These are phyloP conservation scores for Colletotrichum simmondsii DNA, from an alignment of 2,329 filamentous ascomycete genomes.

Conservation along the genomic window DNA sequence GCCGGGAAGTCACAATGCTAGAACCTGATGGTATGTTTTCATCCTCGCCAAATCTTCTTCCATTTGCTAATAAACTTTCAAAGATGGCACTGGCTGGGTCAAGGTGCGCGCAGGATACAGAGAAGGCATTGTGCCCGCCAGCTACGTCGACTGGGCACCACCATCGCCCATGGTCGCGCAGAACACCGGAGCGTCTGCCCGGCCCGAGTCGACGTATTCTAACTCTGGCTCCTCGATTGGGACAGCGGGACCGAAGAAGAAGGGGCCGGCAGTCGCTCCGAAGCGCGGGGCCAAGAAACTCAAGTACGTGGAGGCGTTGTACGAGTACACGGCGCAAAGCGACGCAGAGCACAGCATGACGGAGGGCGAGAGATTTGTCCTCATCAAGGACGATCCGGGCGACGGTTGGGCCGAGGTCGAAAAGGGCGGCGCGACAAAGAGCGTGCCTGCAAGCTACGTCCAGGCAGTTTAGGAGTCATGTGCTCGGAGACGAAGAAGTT, in stretches of 20 bases:
- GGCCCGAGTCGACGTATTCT: slow-evolving; percentile 81
- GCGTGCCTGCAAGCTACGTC: slow-evolving; percentile 94
- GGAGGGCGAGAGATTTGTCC: slow-evolving; percentile 91
- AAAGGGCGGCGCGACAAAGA: slow-evolving; percentile 85
- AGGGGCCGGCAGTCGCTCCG: slow-evolving; percentile 91
- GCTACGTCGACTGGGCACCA: slow-evolving; percentile 79
- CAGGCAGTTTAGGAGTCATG: slow-evolving; percentile 70
- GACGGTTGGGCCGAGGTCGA: slow-evolving; percentile 99
- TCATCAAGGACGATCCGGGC: slow-evolving; percentile 87
- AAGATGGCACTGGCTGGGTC: slow-evolving; percentile 93
- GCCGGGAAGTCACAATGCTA: slow-evolving; percentile 79
- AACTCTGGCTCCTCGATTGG: slow-evolving; percentile 77
- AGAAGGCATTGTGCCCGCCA: slow-evolving; percentile 87
- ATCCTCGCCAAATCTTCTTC: background rate
- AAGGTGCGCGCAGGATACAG: slow-evolving; percentile 80
- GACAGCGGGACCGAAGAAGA: slow-evolving; percentile 73
- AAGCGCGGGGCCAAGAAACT: slow-evolving; percentile 92
- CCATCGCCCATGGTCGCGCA: slow-evolving; percentile 56
- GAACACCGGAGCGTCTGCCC: slow-evolving; percentile 58
- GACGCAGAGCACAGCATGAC: slow-evolving; percentile 90
- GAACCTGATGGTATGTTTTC: slow-evolving; percentile 83
- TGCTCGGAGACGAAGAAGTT: slow-evolving; percentile 1
- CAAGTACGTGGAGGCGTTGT: slow-evolving; percentile 91
- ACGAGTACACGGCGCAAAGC: slow-evolving; percentile 88
- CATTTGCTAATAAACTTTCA: background rate